phyloP scores from a whole-genome alignment of 2,329 filamentous ascomycete species.

The Teratosphaeria pseudoeucalypti region DNA sequence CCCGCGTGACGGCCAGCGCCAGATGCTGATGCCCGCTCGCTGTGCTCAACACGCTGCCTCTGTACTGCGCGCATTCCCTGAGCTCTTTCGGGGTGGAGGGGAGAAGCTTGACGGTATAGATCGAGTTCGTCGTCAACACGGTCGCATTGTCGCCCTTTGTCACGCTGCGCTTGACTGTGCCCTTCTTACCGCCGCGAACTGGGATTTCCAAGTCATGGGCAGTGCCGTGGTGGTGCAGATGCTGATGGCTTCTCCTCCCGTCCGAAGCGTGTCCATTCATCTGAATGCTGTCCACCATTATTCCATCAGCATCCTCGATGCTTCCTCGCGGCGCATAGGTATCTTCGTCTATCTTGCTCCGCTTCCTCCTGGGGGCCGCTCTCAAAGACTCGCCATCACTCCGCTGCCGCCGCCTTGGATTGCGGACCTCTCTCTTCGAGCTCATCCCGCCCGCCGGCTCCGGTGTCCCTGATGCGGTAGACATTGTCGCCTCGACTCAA shows the following conservation, averaged over 20 bases:
- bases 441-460: background rate
- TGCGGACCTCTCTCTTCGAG: conserved; percentile 29
- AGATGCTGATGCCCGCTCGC: conserved; percentile 8
- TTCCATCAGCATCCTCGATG: conserved; percentile 6
- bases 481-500: background rate
- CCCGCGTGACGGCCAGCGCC: conserved; percentile 68
- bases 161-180: conserved; percentile 14
- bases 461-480: background rate
- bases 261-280: conserved; percentile 13
- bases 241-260: background rate
- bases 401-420: conserved; percentile 36
- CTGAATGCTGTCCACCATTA: background rate
- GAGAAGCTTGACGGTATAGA: conserved; percentile 76
- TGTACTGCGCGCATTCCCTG: conserved; percentile 52
- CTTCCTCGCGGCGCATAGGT: conserved; percentile 24
- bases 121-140: conserved; percentile 63
- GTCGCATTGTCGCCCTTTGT: conserved; percentile 23
- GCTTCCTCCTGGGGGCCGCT: conserved; percentile 35
- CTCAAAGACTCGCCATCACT: conserved; percentile 32
- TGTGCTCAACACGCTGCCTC: conserved; percentile 11
- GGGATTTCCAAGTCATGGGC: conserved; percentile 10
- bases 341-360: conserved; percentile 37
- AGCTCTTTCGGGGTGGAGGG: conserved; percentile 72
- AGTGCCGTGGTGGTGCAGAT: background rate
- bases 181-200: conserved; percentile 18